phyloP scores from a whole-genome alignment of 176 grass and related monocot species.

The Lolium multiflorum region DNA sequence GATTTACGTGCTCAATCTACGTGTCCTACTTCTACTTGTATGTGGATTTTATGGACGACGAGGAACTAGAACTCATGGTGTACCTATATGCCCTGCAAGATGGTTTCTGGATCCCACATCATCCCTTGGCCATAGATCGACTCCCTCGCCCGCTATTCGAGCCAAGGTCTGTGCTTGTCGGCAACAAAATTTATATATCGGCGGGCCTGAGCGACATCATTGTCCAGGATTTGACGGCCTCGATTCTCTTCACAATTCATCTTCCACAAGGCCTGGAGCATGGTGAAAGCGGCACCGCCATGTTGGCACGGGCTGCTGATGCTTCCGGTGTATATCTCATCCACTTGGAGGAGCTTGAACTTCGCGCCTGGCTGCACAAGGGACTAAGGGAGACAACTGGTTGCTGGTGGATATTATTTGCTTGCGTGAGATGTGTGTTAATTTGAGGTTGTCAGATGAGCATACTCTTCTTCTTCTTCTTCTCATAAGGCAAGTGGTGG shows the following conservation, averaged over 20 bases:
- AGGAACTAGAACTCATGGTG: neutral
- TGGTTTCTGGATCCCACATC: neutral
- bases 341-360: no score
- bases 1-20: no score
- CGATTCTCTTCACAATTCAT: neutral
- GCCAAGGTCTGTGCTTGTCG: neutral
- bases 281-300: neutral
- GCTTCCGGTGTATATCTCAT: no score
- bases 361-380: no score
- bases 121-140: neutral
- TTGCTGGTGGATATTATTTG: no score
- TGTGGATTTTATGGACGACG: neutral
- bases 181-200: neutral
- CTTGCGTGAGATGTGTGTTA: no score
- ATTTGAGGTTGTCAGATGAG: no score
- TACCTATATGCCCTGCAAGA: neutral
- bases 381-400: no score
- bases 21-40: neutral
- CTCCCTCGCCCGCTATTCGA: neutral
- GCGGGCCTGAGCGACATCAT: neutral
- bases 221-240: neutral
- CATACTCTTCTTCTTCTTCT: no score
- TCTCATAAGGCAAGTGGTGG: no score
- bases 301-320: neutral
- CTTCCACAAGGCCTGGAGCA: neutral